A percentile compares a stretch with the other conserved stretches of the same genome.
phyloP scores from a whole-genome alignment of 495 filamentous ascomycete genomes.

The Hypoxylon trugodes region DNA sequence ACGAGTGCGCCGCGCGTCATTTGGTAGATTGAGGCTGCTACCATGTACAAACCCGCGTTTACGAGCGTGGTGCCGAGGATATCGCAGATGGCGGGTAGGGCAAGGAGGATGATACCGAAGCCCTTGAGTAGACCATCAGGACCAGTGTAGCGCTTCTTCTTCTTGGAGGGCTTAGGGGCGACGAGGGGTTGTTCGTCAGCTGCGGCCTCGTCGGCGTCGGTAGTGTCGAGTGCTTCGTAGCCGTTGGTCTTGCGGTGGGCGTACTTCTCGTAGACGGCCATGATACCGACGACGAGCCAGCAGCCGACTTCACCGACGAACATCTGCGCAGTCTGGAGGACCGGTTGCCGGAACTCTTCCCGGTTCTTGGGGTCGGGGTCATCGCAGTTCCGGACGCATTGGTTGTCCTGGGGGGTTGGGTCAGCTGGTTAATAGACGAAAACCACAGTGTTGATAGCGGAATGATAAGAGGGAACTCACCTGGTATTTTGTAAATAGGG shows the following conservation, averaged over 20 bases:
- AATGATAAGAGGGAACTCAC: constrained; percentile 52
- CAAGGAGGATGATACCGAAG: constrained; percentile 76
- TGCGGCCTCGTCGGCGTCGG: constrained; percentile 50
- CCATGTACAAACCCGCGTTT: constrained; percentile 93
- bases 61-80: constrained; percentile 95
- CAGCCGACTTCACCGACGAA: constrained; percentile 92
- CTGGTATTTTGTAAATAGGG: constrained; percentile 95
- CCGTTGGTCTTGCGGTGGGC: constrained; percentile 57
- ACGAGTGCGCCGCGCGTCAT: constrained; percentile 97
- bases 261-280: constrained; percentile 69
- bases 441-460: neutral
- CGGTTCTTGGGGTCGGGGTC: constrained; percentile 73
- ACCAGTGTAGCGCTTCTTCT: constrained; percentile 50
- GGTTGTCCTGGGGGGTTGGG: constrained; percentile 74
- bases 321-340: constrained; percentile 95
- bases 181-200: constrained; percentile 57
- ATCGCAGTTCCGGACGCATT: constrained; percentile 92
- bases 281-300: constrained; percentile 82
- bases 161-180: constrained; percentile 53
- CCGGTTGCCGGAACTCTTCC: constrained; percentile 86
- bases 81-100: constrained; percentile 90
- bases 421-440: constrained; percentile 4
- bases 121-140: constrained; percentile 69
- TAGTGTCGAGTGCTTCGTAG: constrained; percentile 68
- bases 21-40: constrained; percentile 95